Base-by-base conservation (phyloP, 768 basidiomycete species). In the Polyporus arcularius region DNA sequence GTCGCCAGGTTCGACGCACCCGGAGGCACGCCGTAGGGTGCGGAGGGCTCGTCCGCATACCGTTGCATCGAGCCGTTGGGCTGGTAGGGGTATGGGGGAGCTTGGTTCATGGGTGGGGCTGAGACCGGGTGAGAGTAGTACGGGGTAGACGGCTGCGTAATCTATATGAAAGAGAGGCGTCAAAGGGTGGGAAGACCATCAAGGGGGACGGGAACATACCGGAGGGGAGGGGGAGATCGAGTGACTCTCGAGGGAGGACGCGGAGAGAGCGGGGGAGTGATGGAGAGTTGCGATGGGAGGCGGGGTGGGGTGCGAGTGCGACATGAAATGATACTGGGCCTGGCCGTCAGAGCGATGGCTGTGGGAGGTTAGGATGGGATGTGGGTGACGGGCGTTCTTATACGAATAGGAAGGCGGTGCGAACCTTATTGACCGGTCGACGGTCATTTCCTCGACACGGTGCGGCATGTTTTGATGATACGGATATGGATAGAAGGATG, bases 221-320 rank as follows among this genome's bases (percentile, higher is more conserved):
- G 55, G 80, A 68, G 62, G 75, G 26, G 84, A 83, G 7, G 88
- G 85, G 1, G 80, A 80, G 47, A 83, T 80, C 38, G 83, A 80
- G 47, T 83, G 82, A 67, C 84, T 81, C 75, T 86, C 85, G 39
- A 82, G 75, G 0, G 85, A 85, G 46, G 84, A 83, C 39, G 82
- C 79, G 10, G 84, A 86, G 39, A 83, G 75, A 6, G 85, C 82
- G 42, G 87, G 85, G 0, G 87, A 88, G 68, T 84, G 82, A 28
- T 84, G 74, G 61, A 78, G 76, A 46, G 79, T 78, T 10, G 80
- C 80, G 61, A 80, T 81, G 61, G 78, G 82, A 2, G 77, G 82
- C 38, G 78, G 84, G 55, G 75, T 83, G 58, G 77, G 80, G 39
- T 73, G 74, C 43, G 65, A 62, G 60, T 62, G 64, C 42, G 62